A percentile compares a stretch with the other conserved stretches of the same genome.
These are phyloP conservation scores for Erodium texanum DNA, from an alignment of 441 rosid species.

Conservation along the genomic window DNA sequence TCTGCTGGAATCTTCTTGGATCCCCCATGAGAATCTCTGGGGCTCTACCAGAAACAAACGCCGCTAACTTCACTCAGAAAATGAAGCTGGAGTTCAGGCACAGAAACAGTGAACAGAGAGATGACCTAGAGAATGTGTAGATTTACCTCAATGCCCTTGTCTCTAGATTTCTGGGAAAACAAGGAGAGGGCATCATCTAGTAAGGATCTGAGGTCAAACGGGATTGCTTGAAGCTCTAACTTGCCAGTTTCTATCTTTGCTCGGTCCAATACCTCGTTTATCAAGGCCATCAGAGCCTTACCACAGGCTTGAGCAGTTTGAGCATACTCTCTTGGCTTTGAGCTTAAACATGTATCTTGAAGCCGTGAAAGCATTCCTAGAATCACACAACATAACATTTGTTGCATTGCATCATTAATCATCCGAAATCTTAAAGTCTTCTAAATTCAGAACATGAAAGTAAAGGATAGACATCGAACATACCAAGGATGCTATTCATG, in stretches of 20 bases:
- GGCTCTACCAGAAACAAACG: slow-evolving; percentile 75
- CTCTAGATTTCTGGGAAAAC: slow-evolving; percentile 80
- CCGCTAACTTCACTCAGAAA: slow-evolving; percentile 55
- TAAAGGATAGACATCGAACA: neutral
- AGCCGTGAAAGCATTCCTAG: slow-evolving; percentile 91
- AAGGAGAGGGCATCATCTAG: slow-evolving; percentile 90
- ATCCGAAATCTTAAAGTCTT: slow-evolving; percentile 1
- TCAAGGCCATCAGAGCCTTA: slow-evolving; percentile 83
- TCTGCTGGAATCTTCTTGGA: slow-evolving; percentile 92
- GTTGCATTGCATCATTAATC: slow-evolving; percentile 1
- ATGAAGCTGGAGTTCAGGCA: slow-evolving; percentile 9
- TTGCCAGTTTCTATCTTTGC: slow-evolving; percentile 96
- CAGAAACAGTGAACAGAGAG: too few species aligned
- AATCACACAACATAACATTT: slow-evolving; percentile 4
- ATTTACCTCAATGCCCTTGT: slow-evolving; percentile 84
- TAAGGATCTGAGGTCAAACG: slow-evolving; percentile 65
- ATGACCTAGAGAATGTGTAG: neutral
- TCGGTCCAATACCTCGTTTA: slow-evolving; percentile 96
- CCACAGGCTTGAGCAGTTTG: slow-evolving; percentile 94
- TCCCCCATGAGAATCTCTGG: slow-evolving; percentile 80
- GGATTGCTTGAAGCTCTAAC: slow-evolving; percentile 75
- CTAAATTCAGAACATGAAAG: neutral
- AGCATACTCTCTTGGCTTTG: slow-evolving; percentile 83
- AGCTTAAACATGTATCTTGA: slow-evolving; percentile 74
- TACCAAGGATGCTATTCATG: slow-evolving; percentile 98